Conservation (phyloP, 2,329 filamentous ascomycete genomes). For the Blastomyces gilchristii region DNA sequence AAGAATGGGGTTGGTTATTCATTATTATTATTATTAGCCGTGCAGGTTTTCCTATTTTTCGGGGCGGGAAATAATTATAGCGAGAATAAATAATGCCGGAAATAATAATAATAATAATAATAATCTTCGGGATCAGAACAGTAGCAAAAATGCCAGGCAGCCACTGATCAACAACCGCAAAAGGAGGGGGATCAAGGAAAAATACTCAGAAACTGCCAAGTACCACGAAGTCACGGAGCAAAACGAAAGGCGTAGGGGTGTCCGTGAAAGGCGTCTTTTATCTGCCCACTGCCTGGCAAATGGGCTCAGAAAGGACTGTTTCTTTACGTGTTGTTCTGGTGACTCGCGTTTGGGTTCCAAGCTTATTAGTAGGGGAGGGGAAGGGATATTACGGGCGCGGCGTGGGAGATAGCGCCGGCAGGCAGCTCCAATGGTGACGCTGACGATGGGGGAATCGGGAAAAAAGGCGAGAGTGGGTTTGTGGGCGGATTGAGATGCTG, state of each 20-base stretch:
- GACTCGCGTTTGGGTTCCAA: conserved; percentile 1
- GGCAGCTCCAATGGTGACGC: conserved; percentile 3
- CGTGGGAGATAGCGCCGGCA: background rate
- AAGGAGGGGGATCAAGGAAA: background rate
- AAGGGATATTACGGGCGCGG: background rate
- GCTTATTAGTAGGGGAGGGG: background rate
- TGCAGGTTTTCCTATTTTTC: background rate
- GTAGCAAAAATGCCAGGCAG: background rate
- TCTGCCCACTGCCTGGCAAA: background rate
- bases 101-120: background rate
- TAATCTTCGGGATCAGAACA: background rate
- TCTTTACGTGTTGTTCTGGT: background rate
- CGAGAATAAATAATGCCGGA: background rate
- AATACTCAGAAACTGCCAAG: background rate
- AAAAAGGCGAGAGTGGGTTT: background rate
- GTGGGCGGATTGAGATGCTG: background rate
- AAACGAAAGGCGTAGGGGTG: background rate
- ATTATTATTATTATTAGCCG: background rate
- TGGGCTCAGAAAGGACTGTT: background rate
- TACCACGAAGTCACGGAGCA: background rate
- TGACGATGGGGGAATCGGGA: background rate
- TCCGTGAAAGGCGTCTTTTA: background rate
- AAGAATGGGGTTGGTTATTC: conserved; percentile 15
- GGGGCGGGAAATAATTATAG: background rate
- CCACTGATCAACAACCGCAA: background rate